A percentile compares a stretch with the other conserved stretches of the same genome.
Conservation (phyloP, 1,139 yeast genomes). For the Hyphopichia burtonii region DNA sequence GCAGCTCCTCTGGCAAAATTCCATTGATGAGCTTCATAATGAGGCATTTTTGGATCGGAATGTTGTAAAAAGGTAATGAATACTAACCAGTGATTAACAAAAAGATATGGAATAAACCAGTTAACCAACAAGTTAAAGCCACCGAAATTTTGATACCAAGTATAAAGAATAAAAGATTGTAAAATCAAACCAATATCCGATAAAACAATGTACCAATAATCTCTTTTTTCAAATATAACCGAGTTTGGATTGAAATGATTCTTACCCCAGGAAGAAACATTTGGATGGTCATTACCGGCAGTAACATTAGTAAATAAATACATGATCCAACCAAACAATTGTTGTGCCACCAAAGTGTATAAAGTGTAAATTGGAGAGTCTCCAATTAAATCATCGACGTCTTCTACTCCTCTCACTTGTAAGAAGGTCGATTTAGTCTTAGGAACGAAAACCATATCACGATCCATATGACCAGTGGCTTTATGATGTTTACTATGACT, state of each 20-base stretch:
- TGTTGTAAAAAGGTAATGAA: conserved; percentile 84
- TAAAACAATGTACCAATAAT: conserved; percentile 66
- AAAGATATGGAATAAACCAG: conserved; percentile 76
- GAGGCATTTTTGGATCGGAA: conserved; percentile 79
- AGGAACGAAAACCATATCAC: conserved; percentile 85
- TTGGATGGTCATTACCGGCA: conserved; percentile 55
- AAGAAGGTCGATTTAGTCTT: conserved; percentile 57
- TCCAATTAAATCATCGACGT: conserved; percentile 59
- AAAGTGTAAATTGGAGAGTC: conserved; percentile 74
- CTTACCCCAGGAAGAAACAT: conserved; percentile 35
- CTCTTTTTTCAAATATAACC: conserved; percentile 69
- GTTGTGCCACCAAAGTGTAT: conserved; percentile 59
- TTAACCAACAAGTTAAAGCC: conserved; percentile 61
- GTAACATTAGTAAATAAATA: conserved; percentile 72
- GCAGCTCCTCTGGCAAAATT: conserved; percentile 89
- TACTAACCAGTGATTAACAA: conserved; percentile 89
- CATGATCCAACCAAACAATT: conserved; percentile 70
- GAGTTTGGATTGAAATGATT: conserved; percentile 72
- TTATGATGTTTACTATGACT: conserved; percentile 85
- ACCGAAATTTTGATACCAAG: conserved; percentile 65
- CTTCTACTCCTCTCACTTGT: conserved; percentile 34
- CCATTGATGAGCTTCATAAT: conserved; percentile 74
- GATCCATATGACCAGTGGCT: conserved; percentile 77
- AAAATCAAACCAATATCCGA: conserved; percentile 70
- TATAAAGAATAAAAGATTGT: conserved; percentile 55